phyloP scores from a whole-genome alignment of 805 yeast species.

The Candida awuae region DNA sequence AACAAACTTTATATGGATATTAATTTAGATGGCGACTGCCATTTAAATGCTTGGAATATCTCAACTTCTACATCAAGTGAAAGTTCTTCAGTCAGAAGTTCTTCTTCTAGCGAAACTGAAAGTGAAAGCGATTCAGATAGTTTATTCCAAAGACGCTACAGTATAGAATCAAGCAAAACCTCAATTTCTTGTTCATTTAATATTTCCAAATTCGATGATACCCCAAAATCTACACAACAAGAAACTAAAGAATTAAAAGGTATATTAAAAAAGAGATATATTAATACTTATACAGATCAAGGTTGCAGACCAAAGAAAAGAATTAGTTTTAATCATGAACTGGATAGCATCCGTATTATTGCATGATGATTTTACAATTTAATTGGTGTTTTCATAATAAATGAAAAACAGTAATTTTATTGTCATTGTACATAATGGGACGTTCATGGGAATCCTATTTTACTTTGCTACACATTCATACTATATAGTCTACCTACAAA shows the following conservation, averaged over 20 bases:
- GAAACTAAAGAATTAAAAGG: conserved; percentile 1
- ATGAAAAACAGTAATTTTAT: too few species aligned
- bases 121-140: conserved; percentile 7
- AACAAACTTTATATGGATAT: conserved; percentile 1
- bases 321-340: conserved; percentile 6
- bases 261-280: conserved; percentile 7
- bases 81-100: too few species aligned
- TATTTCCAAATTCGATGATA: too few species aligned
- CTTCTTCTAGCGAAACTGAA: neutral
- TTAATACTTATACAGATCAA: neutral
- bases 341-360: conserved; percentile 5
- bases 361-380: too few species aligned
- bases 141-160: conserved; percentile 1
- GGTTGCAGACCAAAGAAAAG: conserved; percentile 3
- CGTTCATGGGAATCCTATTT: too few species aligned
- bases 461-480: too few species aligned
- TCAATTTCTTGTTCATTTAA: neutral
- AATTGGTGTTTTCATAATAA: too few species aligned
- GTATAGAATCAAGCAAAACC: conserved; percentile 1
- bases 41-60: neutral
- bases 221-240: neutral
- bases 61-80: too few species aligned
- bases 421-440: too few species aligned
- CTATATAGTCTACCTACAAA: too few species aligned
- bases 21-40: conserved; percentile 1